Evolutionary conservation across 2,329 filamentous ascomycete species (phyloP).

Genomic region (Fusarium sp.): DNA sequence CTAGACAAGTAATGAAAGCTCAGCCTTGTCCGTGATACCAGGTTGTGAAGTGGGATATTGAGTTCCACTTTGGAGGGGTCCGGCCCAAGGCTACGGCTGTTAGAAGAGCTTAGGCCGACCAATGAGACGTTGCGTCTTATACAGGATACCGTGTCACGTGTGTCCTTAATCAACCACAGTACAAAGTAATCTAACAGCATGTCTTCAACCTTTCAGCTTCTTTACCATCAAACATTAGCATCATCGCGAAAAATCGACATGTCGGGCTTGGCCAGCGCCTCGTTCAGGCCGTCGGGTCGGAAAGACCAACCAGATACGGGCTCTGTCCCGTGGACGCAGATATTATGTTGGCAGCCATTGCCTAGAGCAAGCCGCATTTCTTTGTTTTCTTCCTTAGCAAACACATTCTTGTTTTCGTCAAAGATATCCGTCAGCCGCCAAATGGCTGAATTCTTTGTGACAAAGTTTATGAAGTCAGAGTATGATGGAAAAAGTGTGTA

Average conservation of each 20-base stretch:
- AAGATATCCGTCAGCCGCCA: constrained; percentile 26
- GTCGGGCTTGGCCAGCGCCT: constrained; percentile 17
- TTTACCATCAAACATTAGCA: constrained; percentile 7
- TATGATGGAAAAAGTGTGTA: constrained; percentile 19
- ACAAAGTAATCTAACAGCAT: neutral
- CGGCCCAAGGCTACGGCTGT: constrained; percentile 11
- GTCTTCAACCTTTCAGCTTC: constrained; percentile 26
- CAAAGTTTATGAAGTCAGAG: constrained; percentile 29
- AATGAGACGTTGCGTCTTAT: constrained; percentile 23
- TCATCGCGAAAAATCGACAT: constrained; percentile 6
- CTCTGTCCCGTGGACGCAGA: constrained; percentile 26
- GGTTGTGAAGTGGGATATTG: constrained; percentile 19
- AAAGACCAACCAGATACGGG: constrained; percentile 25
- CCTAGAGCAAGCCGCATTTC: constrained; percentile 43
- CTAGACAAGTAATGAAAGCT: constrained; percentile 31
- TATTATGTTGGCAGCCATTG: constrained; percentile 21
- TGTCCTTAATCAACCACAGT: constrained; percentile 16
- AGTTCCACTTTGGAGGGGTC: constrained; percentile 8
- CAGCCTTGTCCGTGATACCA: constrained; percentile 46
- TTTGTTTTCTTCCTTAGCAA: constrained; percentile 48
- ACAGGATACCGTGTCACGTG: constrained; percentile 36
- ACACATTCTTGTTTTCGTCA: constrained; percentile 37
- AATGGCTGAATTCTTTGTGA: constrained; percentile 33
- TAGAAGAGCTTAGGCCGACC: constrained; percentile 6
- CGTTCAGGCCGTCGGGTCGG: constrained; percentile 23